phyloP scores from a whole-genome alignment of 1,284 basidiomycete species.

The Boletus semigastroideus region DNA sequence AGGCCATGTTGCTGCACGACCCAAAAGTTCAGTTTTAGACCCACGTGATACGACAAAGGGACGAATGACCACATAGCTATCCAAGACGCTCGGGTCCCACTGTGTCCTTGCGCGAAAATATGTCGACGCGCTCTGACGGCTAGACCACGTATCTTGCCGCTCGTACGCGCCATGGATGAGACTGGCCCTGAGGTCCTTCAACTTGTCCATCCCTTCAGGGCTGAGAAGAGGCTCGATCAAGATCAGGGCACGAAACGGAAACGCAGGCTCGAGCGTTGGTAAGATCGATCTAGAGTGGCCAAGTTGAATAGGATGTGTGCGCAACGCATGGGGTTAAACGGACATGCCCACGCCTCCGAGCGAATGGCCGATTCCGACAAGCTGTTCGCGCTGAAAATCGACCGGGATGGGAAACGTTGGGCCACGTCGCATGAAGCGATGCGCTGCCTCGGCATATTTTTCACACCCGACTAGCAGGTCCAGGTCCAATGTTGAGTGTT shows the following conservation, averaged over 20 bases:
- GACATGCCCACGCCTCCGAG: slow-evolving; percentile 62
- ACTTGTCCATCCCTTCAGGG: slow-evolving; percentile 42
- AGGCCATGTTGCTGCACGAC: slow-evolving; percentile 45
- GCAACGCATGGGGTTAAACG: slow-evolving; percentile 20
- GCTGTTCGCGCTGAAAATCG: slow-evolving; percentile 46
- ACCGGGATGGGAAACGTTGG: slow-evolving; percentile 37
- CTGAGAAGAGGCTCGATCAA: slow-evolving; percentile 58
- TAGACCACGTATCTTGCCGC: slow-evolving; percentile 49
- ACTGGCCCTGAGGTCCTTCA: slow-evolving; percentile 38
- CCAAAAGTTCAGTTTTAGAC: not conserved
- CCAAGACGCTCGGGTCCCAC: slow-evolving; percentile 51
- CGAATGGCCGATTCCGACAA: slow-evolving; percentile 63
- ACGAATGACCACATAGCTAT: slow-evolving; percentile 47
- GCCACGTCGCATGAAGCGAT: slow-evolving; percentile 49
- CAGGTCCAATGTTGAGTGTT: not conserved
- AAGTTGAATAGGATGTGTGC: slow-evolving; percentile 9
- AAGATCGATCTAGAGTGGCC: slow-evolving; percentile 45
- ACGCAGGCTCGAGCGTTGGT: slow-evolving; percentile 42
- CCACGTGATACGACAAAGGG: not conserved
- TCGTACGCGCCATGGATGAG: slow-evolving; percentile 47
- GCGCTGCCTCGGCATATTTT: slow-evolving; percentile 53
- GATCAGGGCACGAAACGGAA: slow-evolving; percentile 47
- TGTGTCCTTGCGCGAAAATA: slow-evolving; percentile 36
- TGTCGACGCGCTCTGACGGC: slow-evolving; percentile 38
- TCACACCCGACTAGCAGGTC: slow-evolving; percentile 52